Base-by-base conservation (phyloP, 2,329 filamentous ascomycete species). In the Phoma sp. region DNA sequence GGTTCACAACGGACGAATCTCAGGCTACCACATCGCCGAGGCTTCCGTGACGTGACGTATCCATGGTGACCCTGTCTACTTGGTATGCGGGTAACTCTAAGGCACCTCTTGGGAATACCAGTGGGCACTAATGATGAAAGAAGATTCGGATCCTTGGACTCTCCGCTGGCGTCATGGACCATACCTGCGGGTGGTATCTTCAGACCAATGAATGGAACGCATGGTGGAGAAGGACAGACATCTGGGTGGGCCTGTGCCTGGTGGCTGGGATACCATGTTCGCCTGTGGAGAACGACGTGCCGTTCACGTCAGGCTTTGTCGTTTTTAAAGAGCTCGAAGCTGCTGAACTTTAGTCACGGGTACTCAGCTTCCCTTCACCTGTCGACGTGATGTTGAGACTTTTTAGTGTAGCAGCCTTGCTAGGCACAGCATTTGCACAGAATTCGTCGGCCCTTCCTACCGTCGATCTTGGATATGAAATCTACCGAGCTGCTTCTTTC, bases 391-490 rank as follows among this genome's bases (percentile, higher is more conserved):
- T 69, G 67, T 25, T 68, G 43, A 66, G 52, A 48, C 32, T 64
- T 11, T 54, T 64, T n/a, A 55, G 53, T 37, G 58, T 52, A 14
- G 64, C 60, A 30, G 61, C 65, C 43, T 50, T 71, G 22, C 25
- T 69, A 24, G 66, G 61, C 46, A 60, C 58, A 5, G 65, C 54
- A 2, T 59, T 52, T 22, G 69, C 67, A 23, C 65, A 68, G 40
- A 65, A 68, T 47, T 56, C 55, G 11, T 57, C 67, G 7, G 50
- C 58, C 9, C 60, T 81, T 13, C 79, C 80, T 33, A 68, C 70
- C 18, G 79, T 85, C 7, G 81, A 85, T 62, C 70, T 85, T 8
- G 82, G 81, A 36, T 85, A 85, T 64, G 76, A 81, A 50, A 67
- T 82, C 22, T 79, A 84, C 45, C 75, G 77, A 61, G 82, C 79